A percentile compares a stretch with the other conserved stretches of the same genome.
phyloP scores from a whole-genome alignment of 1,284 basidiomycete species.

The Phylloporus gajari region DNA sequence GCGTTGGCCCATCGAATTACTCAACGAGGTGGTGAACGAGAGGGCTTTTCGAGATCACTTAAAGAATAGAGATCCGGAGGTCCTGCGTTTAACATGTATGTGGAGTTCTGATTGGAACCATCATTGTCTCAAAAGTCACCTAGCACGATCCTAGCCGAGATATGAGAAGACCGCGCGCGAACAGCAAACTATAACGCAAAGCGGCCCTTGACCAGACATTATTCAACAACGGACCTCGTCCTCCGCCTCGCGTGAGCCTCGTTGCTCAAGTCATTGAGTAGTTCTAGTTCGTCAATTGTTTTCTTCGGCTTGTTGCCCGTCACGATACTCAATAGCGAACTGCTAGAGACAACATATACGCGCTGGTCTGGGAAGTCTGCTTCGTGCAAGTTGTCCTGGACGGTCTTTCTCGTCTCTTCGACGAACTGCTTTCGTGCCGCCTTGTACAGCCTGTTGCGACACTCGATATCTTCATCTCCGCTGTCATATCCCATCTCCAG shows the following conservation, averaged over 20 bases:
- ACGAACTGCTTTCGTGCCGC: constrained; percentile 24
- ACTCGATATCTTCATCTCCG: constrained; percentile 19
- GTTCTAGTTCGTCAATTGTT: constrained; percentile 32
- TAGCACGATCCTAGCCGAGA: too few species aligned
- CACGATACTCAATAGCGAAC: constrained; percentile 16
- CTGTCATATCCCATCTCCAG: constrained; percentile 4
- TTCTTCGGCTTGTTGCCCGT: constrained; percentile 25
- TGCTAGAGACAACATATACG: constrained; percentile 33
- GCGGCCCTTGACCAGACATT: too few species aligned
- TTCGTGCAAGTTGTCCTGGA: constrained; percentile 17
- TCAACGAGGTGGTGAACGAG: too few species aligned
- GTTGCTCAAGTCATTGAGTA: constrained; percentile 25
- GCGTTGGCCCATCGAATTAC: not conserved
- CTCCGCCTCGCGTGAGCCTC: constrained; percentile 18
- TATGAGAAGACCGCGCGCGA: too few species aligned
- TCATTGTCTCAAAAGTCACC: too few species aligned
- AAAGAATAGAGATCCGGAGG: too few species aligned
- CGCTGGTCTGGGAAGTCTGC: constrained; percentile 31
- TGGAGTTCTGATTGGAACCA: too few species aligned
- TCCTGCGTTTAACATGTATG: too few species aligned
- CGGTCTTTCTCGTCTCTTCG: constrained; percentile 23
- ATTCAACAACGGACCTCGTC: not conserved
- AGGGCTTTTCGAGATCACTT: too few species aligned
- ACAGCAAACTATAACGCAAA: too few species aligned
- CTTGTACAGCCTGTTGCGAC: constrained; percentile 20